Conservation (phyloP, 2,329 filamentous ascomycete species). For the Neodidymelliopsis sp. region DNA sequence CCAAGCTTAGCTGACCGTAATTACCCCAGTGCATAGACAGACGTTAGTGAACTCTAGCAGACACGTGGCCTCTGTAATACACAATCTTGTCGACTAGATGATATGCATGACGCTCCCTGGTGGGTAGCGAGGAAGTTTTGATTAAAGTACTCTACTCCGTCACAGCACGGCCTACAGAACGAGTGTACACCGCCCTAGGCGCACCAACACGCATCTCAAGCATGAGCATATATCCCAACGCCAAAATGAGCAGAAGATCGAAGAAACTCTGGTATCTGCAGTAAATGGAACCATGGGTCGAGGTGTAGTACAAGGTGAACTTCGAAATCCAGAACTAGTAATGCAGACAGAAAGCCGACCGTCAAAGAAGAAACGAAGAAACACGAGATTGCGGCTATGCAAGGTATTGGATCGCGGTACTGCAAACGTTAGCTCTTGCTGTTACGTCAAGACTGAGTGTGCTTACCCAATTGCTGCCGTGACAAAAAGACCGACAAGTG, state of each 20-base stretch:
- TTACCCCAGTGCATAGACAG: too few relatives aligned
- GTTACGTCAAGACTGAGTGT: neutral
- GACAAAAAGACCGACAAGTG: constrained; percentile 83
- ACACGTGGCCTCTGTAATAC: too few relatives aligned
- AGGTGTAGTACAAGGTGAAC: constrained; percentile 10
- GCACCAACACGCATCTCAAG: constrained; percentile 8
- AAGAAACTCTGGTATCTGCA: constrained; percentile 13
- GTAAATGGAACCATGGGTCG: constrained; percentile 8
- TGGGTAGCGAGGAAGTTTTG: constrained; percentile 16
- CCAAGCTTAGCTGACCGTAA: too few relatives aligned
- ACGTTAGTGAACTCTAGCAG: too few relatives aligned
- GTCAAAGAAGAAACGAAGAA: constrained; percentile 10
- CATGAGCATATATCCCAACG: constrained; percentile 16
- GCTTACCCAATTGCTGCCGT: constrained; percentile 92
- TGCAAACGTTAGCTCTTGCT: neutral
- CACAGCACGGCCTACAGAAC: constrained; percentile 21
- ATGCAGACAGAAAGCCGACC: constrained; percentile 19
- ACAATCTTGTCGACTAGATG: neutral
- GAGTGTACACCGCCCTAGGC: constrained; percentile 22
- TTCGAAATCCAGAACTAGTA: constrained; percentile 14
- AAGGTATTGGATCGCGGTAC: constrained; percentile 17
- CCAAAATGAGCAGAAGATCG: constrained; percentile 19
- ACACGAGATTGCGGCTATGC: neutral
- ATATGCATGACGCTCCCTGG: constrained; percentile 1
- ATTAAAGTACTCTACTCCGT: constrained; percentile 36